These are phyloP conservation scores for Penicillium mononematosum DNA, from an alignment of 495 filamentous ascomycete species.

Conservation along the genomic window DNA sequence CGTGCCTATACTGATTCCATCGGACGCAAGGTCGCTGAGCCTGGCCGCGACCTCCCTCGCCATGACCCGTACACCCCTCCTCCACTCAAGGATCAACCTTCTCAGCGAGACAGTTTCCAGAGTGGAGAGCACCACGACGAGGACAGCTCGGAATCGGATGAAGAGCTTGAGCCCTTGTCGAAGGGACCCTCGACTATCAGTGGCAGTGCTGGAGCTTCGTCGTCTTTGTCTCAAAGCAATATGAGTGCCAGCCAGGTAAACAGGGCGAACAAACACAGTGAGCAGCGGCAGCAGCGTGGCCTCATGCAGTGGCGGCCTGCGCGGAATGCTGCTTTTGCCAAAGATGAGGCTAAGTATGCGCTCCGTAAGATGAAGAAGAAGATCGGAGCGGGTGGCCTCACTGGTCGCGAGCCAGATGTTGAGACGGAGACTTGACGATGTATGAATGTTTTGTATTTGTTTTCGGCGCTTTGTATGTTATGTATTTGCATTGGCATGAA, in stretches of 20 bases:
- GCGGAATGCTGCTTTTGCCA: constrained; percentile 50
- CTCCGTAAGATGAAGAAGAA: constrained; percentile 48
- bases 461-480: not conserved
- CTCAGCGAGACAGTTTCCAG: not conserved
- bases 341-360: constrained; percentile 51
- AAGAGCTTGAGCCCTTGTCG: constrained; percentile 16
- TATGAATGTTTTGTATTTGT: not conserved
- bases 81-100: constrained; percentile 39
- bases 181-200: constrained; percentile 23
- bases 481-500: not conserved
- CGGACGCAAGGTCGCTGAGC: constrained; percentile 54
- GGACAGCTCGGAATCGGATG: constrained; percentile 14
- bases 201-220: constrained; percentile 3
- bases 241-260: constrained; percentile 25
- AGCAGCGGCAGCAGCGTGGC: constrained; percentile 52
- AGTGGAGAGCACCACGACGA: constrained; percentile 5
- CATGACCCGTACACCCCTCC: constrained; percentile 56
- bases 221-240: constrained; percentile 19
- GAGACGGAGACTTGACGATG: constrained; percentile 50
- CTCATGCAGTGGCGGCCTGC: constrained; percentile 58
- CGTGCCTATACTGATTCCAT: constrained; percentile 51
- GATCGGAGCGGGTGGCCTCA: constrained; percentile 44
- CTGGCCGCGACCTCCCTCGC: constrained; percentile 53
- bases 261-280: constrained; percentile 44
- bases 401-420: constrained; percentile 51